Evolutionary conservation across 176 grass and related monocot species (phyloP).

Genomic region (Secale cereale): DNA sequence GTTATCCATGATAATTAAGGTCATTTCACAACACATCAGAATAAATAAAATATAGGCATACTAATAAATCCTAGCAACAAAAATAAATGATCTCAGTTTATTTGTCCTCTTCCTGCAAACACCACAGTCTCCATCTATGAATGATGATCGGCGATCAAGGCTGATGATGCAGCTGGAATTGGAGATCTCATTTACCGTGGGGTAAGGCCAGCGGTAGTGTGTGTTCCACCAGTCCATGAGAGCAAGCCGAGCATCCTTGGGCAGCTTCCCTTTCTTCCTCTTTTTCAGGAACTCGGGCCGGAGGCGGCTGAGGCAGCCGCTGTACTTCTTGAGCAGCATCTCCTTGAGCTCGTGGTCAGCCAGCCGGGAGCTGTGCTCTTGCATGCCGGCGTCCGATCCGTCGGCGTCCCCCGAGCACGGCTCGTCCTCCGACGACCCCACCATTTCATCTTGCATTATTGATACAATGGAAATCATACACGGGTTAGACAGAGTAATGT

Average conservation of each 20-base stretch:
- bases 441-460: conserved; percentile 57
- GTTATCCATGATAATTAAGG: no score
- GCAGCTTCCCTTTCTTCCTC: conserved; percentile 96
- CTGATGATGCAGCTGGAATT: no score
- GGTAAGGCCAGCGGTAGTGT: conserved; percentile 94
- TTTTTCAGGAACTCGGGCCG: conserved; percentile 91
- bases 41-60: no score
- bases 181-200: conserved; percentile 44
- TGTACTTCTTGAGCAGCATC: conserved; percentile 97
- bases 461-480: conserved; percentile 15
- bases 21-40: no score
- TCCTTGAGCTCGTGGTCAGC: conserved; percentile 86
- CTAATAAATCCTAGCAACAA: no score
- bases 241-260: conserved; percentile 61
- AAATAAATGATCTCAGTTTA: no score
- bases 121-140: not conserved
- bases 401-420: conserved; percentile 65
- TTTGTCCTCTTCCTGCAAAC: conserved; percentile 84
- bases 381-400: conserved; percentile 14
- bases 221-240: conserved; percentile 96
- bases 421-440: conserved; percentile 81
- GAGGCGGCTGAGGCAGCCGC: conserved; percentile 72
- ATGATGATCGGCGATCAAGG: not conserved
- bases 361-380: conserved; percentile 44
- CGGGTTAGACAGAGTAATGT: not conserved